Evolutionary conservation across 2,329 filamentous ascomycete species (phyloP).

Genomic region (Cercospora janseana): DNA sequence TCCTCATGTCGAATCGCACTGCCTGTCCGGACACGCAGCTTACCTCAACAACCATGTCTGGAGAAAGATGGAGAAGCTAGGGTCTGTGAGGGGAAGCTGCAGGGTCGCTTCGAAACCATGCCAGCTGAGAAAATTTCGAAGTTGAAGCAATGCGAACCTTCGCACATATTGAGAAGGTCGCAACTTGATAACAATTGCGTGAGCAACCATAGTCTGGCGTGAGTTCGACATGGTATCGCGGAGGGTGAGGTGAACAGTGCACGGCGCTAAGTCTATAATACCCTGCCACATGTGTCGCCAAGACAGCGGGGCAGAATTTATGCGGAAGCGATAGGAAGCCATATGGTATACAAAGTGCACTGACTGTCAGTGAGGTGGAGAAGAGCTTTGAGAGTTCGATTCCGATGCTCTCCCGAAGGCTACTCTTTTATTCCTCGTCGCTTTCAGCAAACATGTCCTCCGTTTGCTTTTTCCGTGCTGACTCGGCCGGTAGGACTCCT

Average conservation of each 20-base stretch:
- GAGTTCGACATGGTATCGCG: no score
- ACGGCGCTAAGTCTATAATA: no score
- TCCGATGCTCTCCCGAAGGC: not conserved
- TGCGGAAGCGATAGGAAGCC: slow-evolving; percentile 6
- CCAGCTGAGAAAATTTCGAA: not conserved
- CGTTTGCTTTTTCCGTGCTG: slow-evolving; percentile 66
- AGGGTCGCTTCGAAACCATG: slow-evolving; percentile 10
- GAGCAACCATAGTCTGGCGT: no score
- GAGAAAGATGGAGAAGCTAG: slow-evolving; percentile 10
- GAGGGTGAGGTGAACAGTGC: no score
- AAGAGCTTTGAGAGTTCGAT: not conserved
- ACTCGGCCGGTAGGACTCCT: slow-evolving; percentile 18
- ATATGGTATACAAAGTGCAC: not conserved
- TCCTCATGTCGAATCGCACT: slow-evolving; percentile 6
- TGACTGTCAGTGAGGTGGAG: slow-evolving; percentile 2
- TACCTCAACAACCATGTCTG: slow-evolving; percentile 5
- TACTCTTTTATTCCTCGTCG: slow-evolving; percentile 51
- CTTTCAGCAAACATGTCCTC: slow-evolving; percentile 87
- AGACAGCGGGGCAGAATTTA: no score
- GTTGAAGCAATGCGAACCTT: not conserved
- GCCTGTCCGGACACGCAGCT: slow-evolving; percentile 10
- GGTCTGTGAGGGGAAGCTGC: slow-evolving; percentile 20
- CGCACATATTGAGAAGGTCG: not conserved
- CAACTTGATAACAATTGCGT: no score
- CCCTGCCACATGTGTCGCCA: no score